phyloP scores from a whole-genome alignment of 345 rosid species.

The Noccaea caerulescens region DNA sequence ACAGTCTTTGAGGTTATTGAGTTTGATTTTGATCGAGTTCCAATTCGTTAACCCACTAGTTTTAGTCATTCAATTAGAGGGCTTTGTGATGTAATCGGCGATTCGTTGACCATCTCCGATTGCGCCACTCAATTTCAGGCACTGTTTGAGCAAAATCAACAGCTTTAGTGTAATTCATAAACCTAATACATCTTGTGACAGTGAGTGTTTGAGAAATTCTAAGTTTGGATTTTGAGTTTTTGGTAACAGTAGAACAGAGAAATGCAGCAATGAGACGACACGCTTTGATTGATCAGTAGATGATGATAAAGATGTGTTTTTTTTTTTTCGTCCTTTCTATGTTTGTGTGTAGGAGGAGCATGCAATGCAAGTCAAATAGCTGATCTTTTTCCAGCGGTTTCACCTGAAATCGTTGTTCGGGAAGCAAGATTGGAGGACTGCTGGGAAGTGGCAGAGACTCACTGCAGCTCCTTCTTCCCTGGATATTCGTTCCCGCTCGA shows the following conservation, averaged over 20 bases:
- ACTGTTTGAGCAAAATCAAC: not conserved
- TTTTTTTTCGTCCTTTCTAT: conserved; percentile 11
- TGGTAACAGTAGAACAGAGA: not conserved
- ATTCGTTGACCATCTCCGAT: not conserved
- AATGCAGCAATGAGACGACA: not conserved
- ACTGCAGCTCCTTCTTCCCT: conserved; percentile 91
- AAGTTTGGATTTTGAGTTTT: not conserved
- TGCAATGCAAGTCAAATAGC: conserved; percentile 85
- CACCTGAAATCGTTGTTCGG: conserved; percentile 84
- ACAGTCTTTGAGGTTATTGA: not conserved
- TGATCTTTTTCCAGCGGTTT: conserved; percentile 66
- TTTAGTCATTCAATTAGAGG: not conserved
- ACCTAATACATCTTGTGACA: conserved; percentile 8
- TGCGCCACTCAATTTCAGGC: not conserved
- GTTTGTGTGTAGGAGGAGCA: conserved; percentile 48
- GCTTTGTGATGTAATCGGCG: not conserved
- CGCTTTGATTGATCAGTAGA: conserved; percentile 3
- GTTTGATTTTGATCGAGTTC: conserved; percentile 5
- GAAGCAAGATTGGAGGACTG: conserved; percentile 94
- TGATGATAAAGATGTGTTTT: conserved; percentile 7
- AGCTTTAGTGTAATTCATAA: not conserved
- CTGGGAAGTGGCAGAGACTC: conserved; percentile 99
- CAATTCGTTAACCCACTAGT: not conserved
- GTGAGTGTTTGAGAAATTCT: not conserved
- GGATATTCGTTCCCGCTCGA: conserved; percentile 84